Conservation (phyloP, 2,329 filamentous ascomycete genomes). For the Colletotrichum theobromicola region DNA sequence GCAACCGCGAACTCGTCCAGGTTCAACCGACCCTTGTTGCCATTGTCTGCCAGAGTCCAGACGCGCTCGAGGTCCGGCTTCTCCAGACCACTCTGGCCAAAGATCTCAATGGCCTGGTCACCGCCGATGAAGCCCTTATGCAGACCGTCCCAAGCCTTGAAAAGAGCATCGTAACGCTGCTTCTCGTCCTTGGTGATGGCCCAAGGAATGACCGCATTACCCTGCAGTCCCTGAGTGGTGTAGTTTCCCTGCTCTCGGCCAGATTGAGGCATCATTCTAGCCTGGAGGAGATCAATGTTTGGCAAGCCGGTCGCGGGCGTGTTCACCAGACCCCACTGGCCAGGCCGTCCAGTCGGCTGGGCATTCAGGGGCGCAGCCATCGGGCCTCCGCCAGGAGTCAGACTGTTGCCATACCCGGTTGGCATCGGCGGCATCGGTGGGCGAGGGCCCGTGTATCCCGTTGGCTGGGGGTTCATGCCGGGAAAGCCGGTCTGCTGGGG, state of each 20-base stretch:
- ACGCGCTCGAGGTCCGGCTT: conserved; percentile 89
- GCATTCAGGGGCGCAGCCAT: conserved; percentile 75
- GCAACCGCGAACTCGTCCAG: conserved; percentile 97
- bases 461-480: conserved; percentile 65
- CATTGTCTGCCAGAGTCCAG: conserved; percentile 93
- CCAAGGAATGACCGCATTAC: conserved; percentile 97
- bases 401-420: conserved; percentile 59
- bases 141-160: conserved; percentile 95
- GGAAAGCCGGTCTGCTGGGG: conserved; percentile 74
- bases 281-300: conserved; percentile 90
- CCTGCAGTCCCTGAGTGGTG: conserved; percentile 85
- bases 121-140: conserved; percentile 91
- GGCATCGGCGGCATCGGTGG: conserved; percentile 86
- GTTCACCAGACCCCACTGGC: conserved; percentile 99
- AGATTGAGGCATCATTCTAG: conserved; percentile 96
- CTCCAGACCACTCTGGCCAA: conserved; percentile 92
- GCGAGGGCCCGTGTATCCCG: conserved; percentile 80
- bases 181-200: conserved; percentile 99
- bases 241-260: conserved; percentile 85
- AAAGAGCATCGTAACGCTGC: conserved; percentile 92
- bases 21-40: conserved; percentile 92
- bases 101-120: conserved; percentile 93
- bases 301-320: conserved; percentile 87
- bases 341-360: conserved; percentile 92
- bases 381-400: conserved; percentile 66